Evolutionary conservation across 768 basidiomycete species (phyloP).

Genomic region (Ramaria sp.): DNA sequence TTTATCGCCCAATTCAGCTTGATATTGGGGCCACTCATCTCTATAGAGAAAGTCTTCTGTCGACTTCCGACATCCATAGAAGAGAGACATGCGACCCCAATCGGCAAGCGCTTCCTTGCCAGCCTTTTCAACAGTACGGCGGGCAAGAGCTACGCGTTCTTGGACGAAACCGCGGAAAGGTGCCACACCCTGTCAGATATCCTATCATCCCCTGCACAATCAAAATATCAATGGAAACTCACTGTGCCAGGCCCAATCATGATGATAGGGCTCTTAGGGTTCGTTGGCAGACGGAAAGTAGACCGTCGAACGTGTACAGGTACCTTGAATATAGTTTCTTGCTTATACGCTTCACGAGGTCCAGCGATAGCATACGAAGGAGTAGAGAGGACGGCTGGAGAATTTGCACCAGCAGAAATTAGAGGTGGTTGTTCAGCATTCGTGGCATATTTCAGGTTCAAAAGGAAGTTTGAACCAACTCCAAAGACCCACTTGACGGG

Average conservation of each 20-base stretch:
- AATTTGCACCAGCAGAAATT: slow-evolving; percentile 22
- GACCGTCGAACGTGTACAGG: slow-evolving; percentile 93
- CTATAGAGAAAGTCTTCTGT: slow-evolving; percentile 88
- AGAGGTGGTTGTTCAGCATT: slow-evolving; percentile 46
- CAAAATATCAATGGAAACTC: slow-evolving; percentile 24
- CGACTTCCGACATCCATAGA: slow-evolving; percentile 90
- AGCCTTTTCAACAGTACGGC: slow-evolving; percentile 91
- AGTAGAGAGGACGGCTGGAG: slow-evolving; percentile 29
- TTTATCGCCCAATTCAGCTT: slow-evolving; percentile 80
- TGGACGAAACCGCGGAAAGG: slow-evolving; percentile 99
- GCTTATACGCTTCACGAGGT: slow-evolving; percentile 76
- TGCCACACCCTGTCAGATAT: slow-evolving; percentile 70
- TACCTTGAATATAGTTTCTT: slow-evolving; percentile 62
- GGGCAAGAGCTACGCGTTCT: slow-evolving; percentile 92
- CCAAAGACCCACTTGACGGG: slow-evolving; percentile 68
- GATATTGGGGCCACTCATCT: slow-evolving; percentile 90
- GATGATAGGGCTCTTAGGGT: slow-evolving; percentile 96
- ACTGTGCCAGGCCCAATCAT: slow-evolving; percentile 99
- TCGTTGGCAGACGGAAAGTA: slow-evolving; percentile 94
- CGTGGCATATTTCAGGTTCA: slow-evolving; percentile 78
- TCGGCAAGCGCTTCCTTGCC: slow-evolving; percentile 86
- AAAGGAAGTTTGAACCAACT: slow-evolving; percentile 88
- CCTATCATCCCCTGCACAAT: slow-evolving; percentile 11
- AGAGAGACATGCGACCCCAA: slow-evolving; percentile 92
- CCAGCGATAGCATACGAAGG: slow-evolving; percentile 85